Evolutionary conservation across 225 moss, liverwort and hornwort species (phyloP).

Genomic region (Anthoceros angustus): DNA sequence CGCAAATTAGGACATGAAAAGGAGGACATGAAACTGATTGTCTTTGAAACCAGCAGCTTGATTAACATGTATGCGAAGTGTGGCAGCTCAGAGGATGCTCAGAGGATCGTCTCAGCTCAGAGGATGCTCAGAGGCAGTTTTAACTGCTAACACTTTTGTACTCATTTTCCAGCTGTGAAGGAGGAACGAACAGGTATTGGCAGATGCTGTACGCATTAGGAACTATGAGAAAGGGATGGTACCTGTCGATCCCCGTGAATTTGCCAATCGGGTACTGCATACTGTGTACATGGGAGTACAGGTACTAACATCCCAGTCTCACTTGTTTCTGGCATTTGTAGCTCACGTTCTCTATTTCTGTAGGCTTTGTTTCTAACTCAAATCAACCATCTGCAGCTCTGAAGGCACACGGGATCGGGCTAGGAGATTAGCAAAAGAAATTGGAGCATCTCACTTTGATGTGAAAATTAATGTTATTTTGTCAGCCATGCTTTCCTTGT

Average conservation of each 20-base stretch:
- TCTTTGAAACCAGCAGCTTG: no score
- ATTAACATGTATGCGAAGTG: no score
- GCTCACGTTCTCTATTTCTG: not conserved
- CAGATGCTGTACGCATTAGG: no score
- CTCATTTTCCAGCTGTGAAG: conserved; percentile 28
- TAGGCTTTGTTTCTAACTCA: not conserved
- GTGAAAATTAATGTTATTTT: conserved; percentile 70
- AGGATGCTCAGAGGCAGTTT: no score
- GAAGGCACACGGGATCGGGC: conserved; percentile 56
- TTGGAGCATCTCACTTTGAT: conserved; percentile 79
- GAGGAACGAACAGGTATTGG: no score
- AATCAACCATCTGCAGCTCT: conserved; percentile 20
- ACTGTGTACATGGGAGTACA: conserved; percentile 87
- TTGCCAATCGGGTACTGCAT: conserved; percentile 60
- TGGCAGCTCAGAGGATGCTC: no score
- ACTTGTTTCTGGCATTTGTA: conserved; percentile 4
- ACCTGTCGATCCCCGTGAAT: conserved; percentile 47
- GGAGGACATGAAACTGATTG: no score
- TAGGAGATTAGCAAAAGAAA: conserved; percentile 63
- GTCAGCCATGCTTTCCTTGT: conserved; percentile 44
- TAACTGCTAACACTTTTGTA: not conserved
- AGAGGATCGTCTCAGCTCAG: no score
- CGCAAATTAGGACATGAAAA: no score
- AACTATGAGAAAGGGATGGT: no score
- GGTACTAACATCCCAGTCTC: conserved; percentile 17